Evolutionary conservation across 2,329 filamentous ascomycete species (phyloP).

Genomic region (Venturia effusa): DNA sequence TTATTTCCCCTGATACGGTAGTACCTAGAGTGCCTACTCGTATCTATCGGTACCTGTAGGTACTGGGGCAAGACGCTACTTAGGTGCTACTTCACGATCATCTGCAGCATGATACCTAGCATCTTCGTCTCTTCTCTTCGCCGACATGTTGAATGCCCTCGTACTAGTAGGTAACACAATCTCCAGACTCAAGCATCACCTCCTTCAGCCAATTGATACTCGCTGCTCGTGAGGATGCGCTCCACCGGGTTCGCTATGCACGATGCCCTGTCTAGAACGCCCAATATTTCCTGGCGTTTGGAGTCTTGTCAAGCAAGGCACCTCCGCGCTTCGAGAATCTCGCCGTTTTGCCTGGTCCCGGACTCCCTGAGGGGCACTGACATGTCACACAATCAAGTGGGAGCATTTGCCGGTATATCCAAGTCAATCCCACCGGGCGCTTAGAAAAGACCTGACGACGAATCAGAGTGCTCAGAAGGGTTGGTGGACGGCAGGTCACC

Average conservation of each 20-base stretch:
- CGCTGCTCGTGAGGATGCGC: not conserved
- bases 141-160: not conserved
- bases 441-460: not conserved
- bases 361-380: not conserved
- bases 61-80: too few species aligned
- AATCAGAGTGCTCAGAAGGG: not conserved
- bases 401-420: not conserved
- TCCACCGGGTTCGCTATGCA: not conserved
- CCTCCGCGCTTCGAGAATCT: not conserved
- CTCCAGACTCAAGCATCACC: not conserved
- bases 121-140: not conserved
- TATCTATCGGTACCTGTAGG: too few species aligned
- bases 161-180: not conserved
- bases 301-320: not conserved
- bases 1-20: too few species aligned
- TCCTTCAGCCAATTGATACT: not conserved
- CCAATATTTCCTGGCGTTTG: not conserved
- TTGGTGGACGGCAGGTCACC: not conserved
- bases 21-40: too few species aligned
- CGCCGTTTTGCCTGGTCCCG: not conserved
- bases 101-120: too few species aligned
- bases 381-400: not conserved
- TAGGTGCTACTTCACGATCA: not conserved
- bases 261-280: not conserved
- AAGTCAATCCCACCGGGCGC: not conserved